Evolutionary conservation across 352 stramenopile genomes (phyloP), one percentile per base, ranked within the genome.

Genomic region (Phytophthora colocasiae): DNA sequence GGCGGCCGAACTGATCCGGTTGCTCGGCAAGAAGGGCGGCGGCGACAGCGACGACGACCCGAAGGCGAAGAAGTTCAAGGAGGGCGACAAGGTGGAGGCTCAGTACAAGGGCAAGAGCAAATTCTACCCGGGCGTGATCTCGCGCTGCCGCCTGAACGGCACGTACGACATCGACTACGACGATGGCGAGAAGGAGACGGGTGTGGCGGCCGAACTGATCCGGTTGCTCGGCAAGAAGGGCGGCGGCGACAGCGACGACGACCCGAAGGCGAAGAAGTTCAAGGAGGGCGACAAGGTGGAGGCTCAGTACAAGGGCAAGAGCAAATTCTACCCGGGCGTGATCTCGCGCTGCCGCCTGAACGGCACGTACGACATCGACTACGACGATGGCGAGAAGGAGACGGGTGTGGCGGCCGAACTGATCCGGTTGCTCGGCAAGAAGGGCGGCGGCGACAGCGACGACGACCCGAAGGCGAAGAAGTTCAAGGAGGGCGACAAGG

Each of bases 91-190:
- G 53, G 53, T 60, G 53, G 53, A 60, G 53, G 53, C 53, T 48
- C 53, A 60, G 53, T 60, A 60, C 53, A 60, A 60, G 53, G 53
- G 53, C 53, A 51, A 52, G 53, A 60, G 53, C 41, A 60, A 52
- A 40, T 52, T 60, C 53, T 60, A 60, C 53, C 53, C 40, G 27
- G 53, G 53, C 14, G 53, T 52, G 53, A 60, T 60, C 53, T 60
- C 53, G 4, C 53, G 53, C 40, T 60, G 53, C 53, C 53, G 53
- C 29, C 53, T 60, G 40, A 60, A 60, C 40, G 53, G 53, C 53
- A 60, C 53, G 53, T 60, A 60, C 53, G 53, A 60, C 41, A 60
- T 60, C 53, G 53, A 60, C 53, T 60, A 60, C 53, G 53, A 60
- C 14, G 53, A 60, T 40, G 53, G 53, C 40, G 53, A 60, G 53